Evolutionary conservation across 208 protist species (phyloP).

Genomic region (Crithidia sp.): DNA sequence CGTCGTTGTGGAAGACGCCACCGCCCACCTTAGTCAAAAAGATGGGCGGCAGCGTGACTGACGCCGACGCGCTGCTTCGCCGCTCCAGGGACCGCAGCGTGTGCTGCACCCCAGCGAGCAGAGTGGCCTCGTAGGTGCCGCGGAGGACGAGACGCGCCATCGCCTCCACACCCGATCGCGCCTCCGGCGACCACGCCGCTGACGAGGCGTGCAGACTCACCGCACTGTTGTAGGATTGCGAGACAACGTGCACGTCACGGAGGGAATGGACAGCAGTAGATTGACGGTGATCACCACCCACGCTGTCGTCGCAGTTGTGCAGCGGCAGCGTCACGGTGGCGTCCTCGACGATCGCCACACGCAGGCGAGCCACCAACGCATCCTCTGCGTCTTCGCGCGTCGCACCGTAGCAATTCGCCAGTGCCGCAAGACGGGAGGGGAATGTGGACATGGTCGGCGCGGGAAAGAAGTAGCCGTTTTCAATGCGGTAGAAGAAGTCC

Average conservation of each 20-base stretch:
- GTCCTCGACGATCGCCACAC: conserved; percentile 51
- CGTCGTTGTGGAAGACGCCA: conserved; percentile 54
- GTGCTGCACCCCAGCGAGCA: conserved; percentile 48
- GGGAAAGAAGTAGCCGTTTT: conserved; percentile 48
- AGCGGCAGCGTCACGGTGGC: conserved; percentile 42
- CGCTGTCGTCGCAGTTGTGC: background rate
- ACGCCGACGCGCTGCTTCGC: background rate
- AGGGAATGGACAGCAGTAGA: background rate
- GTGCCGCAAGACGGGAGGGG: background rate
- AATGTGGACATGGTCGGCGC: background rate
- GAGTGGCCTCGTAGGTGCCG: conserved; percentile 61
- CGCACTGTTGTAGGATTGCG: conserved; percentile 61
- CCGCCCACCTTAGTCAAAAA: conserved; percentile 65
- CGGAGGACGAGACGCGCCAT: conserved; percentile 44
- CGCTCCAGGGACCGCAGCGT: conserved; percentile 34
- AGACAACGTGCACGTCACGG: conserved; percentile 32
- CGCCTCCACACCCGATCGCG: conserved; percentile 9
- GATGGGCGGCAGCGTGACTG: conserved; percentile 29
- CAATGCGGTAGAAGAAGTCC: conserved; percentile 34
- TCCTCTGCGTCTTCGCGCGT: conserved; percentile 1
- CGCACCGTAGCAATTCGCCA: conserved; percentile 2
- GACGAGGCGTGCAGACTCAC: conserved; percentile 29
- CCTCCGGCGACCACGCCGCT: background rate
- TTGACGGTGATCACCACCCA: too few relatives aligned
- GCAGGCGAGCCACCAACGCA: conserved; percentile 31